phyloP scores from a whole-genome alignment of 257 asterid species.

The Solanum infundibuliforme region DNA sequence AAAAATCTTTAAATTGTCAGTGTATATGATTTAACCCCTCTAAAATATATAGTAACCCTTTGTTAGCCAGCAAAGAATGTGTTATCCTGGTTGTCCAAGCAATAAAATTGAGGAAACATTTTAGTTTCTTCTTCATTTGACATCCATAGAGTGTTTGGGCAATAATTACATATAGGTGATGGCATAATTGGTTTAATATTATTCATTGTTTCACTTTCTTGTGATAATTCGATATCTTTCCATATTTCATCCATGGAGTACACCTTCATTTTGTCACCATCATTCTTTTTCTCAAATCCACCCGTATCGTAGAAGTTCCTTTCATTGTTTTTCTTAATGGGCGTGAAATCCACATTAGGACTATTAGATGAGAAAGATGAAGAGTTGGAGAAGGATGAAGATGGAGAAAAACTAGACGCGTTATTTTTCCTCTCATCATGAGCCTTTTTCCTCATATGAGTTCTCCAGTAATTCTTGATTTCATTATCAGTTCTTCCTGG shows the following conservation, averaged over 20 bases:
- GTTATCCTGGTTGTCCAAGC: not conserved
- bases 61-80: not conserved
- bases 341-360: slow-evolving; percentile 11
- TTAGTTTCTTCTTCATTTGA: not conserved
- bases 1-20: not conserved
- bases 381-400: slow-evolving; percentile 33
- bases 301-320: slow-evolving; percentile 60
- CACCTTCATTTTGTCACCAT: slow-evolving; percentile 17
- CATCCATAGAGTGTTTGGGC: slow-evolving; percentile 38
- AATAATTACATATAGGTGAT: slow-evolving; percentile 41
- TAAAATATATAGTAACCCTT: not conserved
- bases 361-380: slow-evolving; percentile 29
- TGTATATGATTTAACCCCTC: not conserved
- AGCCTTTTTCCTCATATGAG: slow-evolving; percentile 77
- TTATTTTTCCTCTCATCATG: slow-evolving; percentile 53
- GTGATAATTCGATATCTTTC: slow-evolving; percentile 58
- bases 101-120: not conserved
- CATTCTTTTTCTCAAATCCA: slow-evolving; percentile 17
- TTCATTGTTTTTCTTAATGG: slow-evolving; percentile 13
- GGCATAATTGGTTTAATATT: slow-evolving; percentile 16
- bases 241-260: slow-evolving; percentile 80
- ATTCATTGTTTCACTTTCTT: slow-evolving; percentile 15
- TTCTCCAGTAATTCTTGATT: slow-evolving; percentile 43
- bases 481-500: not conserved
- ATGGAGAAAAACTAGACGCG: not conserved